phyloP scores from a whole-genome alignment of 2,329 filamentous ascomycete genomes.

The Nemania diffusa region DNA sequence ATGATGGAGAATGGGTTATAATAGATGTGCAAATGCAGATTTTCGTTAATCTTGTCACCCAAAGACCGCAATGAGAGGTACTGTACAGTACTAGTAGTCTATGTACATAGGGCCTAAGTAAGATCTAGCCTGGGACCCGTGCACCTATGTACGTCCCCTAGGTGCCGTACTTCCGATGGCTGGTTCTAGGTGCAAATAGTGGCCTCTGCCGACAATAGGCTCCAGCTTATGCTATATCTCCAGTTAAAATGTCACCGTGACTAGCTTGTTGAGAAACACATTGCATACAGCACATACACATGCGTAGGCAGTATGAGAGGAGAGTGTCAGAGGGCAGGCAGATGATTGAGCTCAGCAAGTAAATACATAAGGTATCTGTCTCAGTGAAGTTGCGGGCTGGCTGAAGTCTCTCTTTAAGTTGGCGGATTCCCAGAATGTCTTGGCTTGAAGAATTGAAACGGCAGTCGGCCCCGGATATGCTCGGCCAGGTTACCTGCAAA shows the following conservation, averaged over 20 bases:
- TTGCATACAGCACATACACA: neutral
- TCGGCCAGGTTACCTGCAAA: neutral
- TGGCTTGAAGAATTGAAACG: neutral
- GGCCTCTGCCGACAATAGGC: no score
- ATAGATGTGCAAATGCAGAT: neutral
- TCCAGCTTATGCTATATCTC: no score
- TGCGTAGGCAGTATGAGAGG: neutral
- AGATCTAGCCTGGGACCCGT: no score
- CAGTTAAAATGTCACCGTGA: conserved; percentile 14
- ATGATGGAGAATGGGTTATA: neutral
- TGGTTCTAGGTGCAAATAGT: conserved; percentile 8
- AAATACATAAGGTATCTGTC: conserved; percentile 3
- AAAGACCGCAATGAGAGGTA: neutral
- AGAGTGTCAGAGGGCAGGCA: neutral
- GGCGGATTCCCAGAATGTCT: neutral
- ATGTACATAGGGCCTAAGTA: no score
- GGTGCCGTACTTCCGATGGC: conserved; percentile 18
- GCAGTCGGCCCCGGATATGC: neutral
- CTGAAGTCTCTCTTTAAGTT: neutral
- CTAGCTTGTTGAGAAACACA: conserved; percentile 8
- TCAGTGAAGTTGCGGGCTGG: neutral
- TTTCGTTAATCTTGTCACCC: neutral
- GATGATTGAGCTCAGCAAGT: no score
- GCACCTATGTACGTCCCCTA: neutral
- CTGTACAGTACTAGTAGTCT: neutral